Evolutionary conservation across 2,329 filamentous ascomycete genomes (phyloP), one percentile per base, ranked within the genome.

Genomic region (Phaeosphaeria sp.): DNA sequence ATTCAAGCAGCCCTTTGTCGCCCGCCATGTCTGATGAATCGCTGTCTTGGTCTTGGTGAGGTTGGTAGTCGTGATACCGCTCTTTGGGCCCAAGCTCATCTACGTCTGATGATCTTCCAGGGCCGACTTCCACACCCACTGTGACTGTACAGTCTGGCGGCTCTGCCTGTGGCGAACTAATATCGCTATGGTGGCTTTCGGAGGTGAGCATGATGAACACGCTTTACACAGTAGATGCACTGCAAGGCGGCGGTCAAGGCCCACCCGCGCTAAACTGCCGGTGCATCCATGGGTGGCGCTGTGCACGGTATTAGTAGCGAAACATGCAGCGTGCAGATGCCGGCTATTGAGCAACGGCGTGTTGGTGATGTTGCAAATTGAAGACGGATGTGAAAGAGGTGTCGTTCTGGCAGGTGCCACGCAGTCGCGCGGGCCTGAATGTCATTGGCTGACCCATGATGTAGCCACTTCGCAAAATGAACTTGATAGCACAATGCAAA

Each of bases 1-100:
- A 78, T 48, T 71, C 71, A 5, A 76, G 62, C 8, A 69, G 66
- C 22, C 56, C 66, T 30, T 59, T 63, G 9, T 59, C 57, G 53
- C 30, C 51, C 17, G 64, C 58, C 69, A 69, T 73, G 42, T 22
- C 46, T 50, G 36, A 24, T 25, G 43, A 54, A 27, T 50, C 52
- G 49, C 47, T 49, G 47, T 30, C 47, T 24, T 49, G 45, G 7
- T 20, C 47, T 48, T 55, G 39, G 49, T 51, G 44, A 25, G 49
- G 49, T 46, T 42, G 21, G 49, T 40, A 24, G 24, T 42, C 21
- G 36, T 44, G 21, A 27, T 40, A 39, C 25, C 22, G 25, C 42
- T 51, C 20, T 18, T 21, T 43, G 40, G n/a, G 20, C 40, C 3
- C 20, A 21, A 43, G 20, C 40, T 43, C 20, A n/a, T 21, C 20